Conservation (phyloP, 2,329 filamentous ascomycete genomes). For the Chaetomiaceae sp. region DNA sequence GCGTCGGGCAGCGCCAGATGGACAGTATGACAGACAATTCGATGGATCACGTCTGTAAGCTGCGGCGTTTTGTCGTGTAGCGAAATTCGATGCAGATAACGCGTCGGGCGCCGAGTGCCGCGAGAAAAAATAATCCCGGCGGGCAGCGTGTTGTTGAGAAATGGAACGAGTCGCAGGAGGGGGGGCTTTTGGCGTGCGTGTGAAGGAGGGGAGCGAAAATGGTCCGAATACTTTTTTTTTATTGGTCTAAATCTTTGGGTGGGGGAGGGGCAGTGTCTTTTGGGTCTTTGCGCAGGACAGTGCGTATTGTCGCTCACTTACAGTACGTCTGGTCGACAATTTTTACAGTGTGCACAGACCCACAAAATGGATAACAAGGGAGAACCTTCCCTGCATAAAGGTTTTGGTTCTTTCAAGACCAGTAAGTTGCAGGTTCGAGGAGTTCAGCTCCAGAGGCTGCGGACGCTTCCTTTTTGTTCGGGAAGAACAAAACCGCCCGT, state of each 20-base stretch:
- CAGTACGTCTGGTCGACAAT: no score
- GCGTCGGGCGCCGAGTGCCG: slow-evolving; percentile 15
- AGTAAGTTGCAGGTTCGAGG: no score
- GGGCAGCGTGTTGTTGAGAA: slow-evolving; percentile 19
- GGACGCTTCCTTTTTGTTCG: no score
- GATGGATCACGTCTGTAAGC: neutral
- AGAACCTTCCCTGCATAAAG: no score
- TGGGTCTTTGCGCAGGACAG: slow-evolving; percentile 8
- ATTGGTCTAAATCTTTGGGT: slow-evolving; percentile 21
- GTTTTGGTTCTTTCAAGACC: no score
- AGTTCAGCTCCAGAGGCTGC: no score
- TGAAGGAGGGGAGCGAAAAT: slow-evolving; percentile 20
- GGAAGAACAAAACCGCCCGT: no score
- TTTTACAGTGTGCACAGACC: no score
- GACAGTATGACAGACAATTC: slow-evolving; percentile 1
- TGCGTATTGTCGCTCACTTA: neutral
- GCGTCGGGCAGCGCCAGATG: slow-evolving; percentile 15
- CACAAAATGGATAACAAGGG: no score
- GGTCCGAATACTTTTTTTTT: slow-evolving; percentile 27
- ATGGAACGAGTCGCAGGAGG: slow-evolving; percentile 14
- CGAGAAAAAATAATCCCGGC: slow-evolving; percentile 13
- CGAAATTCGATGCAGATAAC: slow-evolving; percentile 8
- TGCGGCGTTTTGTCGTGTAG: neutral
- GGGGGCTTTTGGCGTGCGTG: slow-evolving; percentile 15
- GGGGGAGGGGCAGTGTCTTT: slow-evolving; percentile 21